Evolutionary conservation across 805 yeast species (phyloP).

Genomic region (Candida bentonensis): DNA sequence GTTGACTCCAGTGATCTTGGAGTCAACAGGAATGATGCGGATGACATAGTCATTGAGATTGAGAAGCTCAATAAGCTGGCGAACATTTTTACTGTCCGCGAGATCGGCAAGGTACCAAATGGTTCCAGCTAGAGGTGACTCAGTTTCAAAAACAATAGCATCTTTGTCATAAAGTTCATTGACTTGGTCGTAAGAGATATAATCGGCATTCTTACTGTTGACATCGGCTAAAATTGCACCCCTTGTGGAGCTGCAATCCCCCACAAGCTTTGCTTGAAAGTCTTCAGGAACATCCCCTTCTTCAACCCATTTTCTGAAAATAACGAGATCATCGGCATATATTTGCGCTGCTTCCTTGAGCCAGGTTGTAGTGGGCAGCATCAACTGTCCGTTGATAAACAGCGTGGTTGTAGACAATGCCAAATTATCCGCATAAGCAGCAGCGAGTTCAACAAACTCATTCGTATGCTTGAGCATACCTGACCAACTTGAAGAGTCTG

Average conservation of each 20-base stretch:
- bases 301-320: constrained; percentile 15
- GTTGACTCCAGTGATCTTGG: background rate
- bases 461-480: background rate
- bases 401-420: background rate
- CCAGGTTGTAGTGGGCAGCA: constrained; percentile 13
- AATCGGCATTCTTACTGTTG: background rate
- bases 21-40: background rate
- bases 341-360: constrained; percentile 10
- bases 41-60: constrained; percentile 8
- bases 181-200: background rate
- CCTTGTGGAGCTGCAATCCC: constrained; percentile 3
- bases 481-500: background rate
- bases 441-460: background rate
- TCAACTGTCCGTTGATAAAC: constrained; percentile 10
- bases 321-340: constrained; percentile 36
- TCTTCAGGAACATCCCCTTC: constrained; percentile 10
- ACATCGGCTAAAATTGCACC: background rate
- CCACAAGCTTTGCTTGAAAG: background rate
- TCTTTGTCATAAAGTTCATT: background rate
- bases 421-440: background rate
- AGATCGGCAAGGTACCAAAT: constrained; percentile 52
- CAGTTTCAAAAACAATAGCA: constrained; percentile 7
- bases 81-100: constrained; percentile 21
- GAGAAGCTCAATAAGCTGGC: constrained; percentile 31
- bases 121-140: constrained; percentile 11